Percentiles rank a stretch among this genome's conserved stretches.
Evolutionary conservation across 306 rosid genomes (phyloP).

Genomic region (Glycine tomentella): DNA sequence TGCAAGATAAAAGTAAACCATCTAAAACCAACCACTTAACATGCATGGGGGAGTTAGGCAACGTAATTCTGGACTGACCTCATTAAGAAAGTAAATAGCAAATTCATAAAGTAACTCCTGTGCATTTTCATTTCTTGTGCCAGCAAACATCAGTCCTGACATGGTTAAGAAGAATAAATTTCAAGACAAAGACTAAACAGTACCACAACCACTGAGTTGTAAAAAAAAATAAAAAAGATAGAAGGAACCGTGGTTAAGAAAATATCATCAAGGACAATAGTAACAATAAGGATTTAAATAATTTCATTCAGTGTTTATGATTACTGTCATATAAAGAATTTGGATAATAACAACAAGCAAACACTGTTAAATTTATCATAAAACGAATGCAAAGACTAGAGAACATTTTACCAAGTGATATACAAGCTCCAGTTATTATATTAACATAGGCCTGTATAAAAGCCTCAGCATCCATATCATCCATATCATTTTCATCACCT

Average conservation of each 20-base stretch:
- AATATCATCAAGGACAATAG: conserved; percentile 13
- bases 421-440: conserved; percentile 92
- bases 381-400: conserved; percentile 42
- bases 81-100: conserved; percentile 87
- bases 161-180: conserved; percentile 37
- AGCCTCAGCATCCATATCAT: conserved; percentile 92
- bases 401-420: conserved; percentile 77
- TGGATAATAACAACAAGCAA: conserved; percentile 5
- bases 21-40: conserved; percentile 32
- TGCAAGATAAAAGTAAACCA: conserved; percentile 46
- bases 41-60: conserved; percentile 41
- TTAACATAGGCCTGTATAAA: conserved; percentile 93
- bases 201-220: conserved; percentile 25
- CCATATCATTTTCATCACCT: conserved; percentile 72
- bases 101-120: conserved; percentile 84
- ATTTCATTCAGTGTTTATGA: conserved; percentile 28
- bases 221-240: conserved; percentile 24
- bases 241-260: conserved; percentile 24
- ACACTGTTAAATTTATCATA: conserved; percentile 31
- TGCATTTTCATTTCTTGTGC: conserved; percentile 84
- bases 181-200: conserved; percentile 42
- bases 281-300: conserved; percentile 15
- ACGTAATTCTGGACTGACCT: conserved; percentile 62
- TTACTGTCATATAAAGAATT: conserved; percentile 25
- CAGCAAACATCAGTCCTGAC: conserved; percentile 92